Evolutionary conservation across 163 green algal species (phyloP), one percentile per base, ranked within the genome.

Genomic region (Trebouxiophyceae sp.): DNA sequence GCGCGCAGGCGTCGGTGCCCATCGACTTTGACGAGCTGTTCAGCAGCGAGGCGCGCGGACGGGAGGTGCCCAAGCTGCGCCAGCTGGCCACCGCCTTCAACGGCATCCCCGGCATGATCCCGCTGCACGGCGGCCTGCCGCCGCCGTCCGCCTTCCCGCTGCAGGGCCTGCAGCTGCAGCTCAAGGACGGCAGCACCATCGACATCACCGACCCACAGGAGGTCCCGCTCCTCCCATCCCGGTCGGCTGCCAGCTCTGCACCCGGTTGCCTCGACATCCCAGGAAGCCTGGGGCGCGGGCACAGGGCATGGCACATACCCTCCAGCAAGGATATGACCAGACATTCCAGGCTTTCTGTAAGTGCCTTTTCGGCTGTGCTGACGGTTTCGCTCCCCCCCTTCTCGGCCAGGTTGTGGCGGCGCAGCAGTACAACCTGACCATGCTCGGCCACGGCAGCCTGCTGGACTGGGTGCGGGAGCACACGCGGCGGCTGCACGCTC

Each of bases 381-480:
- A n/a, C n/a, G n/a, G n/a, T n/a, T n/a, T n/a, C n/a, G n/a, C n/a
- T n/a, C n/a, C n/a, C n/a, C n/a, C n/a, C n/a, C n/a, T n/a, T n/a
- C n/a, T n/a, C n/a, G n/a, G n/a, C n/a, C n/a, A n/a, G n/a, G n/a
- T n/a, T n/a, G n/a, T 54, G 8, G 57, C 67, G 7, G 77, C 80
- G 2, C 85, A 92, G 75, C 85, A 92, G 69, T 90, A 92, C 73
- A 86, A 79, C 68, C 73, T 86, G 30, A 69, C 70, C 23, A 62
- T 78, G 33, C 66, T 73, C 19, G 85, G 85, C 31, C 76, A 88
- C 66, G 44, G 69, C 7, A 69, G 81, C 0, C 74, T 94, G 58
- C 50, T 77, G 28, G 5, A 56, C 1, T 91, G 79, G 81, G 77
- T 77, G 12, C 61, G 63, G 5, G 46, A 57, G 12, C 76, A 91